Conservation (phyloP, 805 yeast genomes). For the Lachancea cidri region DNA sequence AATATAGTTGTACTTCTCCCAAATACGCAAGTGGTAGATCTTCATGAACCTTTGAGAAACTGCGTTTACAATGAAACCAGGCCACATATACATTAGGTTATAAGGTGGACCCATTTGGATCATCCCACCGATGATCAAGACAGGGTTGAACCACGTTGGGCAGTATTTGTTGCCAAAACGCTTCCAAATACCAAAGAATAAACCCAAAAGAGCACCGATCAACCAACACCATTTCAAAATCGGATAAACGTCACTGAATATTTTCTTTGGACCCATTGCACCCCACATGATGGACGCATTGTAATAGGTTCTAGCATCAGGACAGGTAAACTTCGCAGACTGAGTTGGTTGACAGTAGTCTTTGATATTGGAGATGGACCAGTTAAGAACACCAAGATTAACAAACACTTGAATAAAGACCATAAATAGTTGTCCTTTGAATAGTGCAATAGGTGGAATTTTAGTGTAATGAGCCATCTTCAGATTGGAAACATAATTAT, state of each 20-base stretch:
- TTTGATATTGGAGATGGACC: conserved; percentile 32
- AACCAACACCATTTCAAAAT: conserved; percentile 59
- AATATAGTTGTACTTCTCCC: conserved; percentile 46
- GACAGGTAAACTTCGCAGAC: conserved; percentile 38
- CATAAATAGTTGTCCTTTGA: conserved; percentile 41
- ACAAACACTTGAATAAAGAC: conserved; percentile 31
- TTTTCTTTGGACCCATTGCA: conserved; percentile 51
- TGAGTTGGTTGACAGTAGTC: conserved; percentile 35
- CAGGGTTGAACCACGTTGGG: conserved; percentile 42
- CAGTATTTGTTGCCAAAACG: conserved; percentile 22
- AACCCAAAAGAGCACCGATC: conserved; percentile 41
- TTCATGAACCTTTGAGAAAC: conserved; percentile 48
- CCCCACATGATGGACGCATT: conserved; percentile 53
- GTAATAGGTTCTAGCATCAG: conserved; percentile 40
- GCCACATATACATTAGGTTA: conserved; percentile 35
- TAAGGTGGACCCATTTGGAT: conserved; percentile 46
- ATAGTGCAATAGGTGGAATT: conserved; percentile 54
- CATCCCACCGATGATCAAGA: conserved; percentile 48
- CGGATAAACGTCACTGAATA: conserved; percentile 56
- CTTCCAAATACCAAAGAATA: conserved; percentile 30
- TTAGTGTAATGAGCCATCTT: conserved; percentile 55
- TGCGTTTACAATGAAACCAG: conserved; percentile 30
- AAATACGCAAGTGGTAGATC: conserved; percentile 48
- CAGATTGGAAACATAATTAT: conserved; percentile 51
- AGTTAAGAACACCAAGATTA: conserved; percentile 32